A percentile compares a stretch with the other conserved stretches of the same genome.
Conservation (phyloP, 257 asterid species). For the Paraleonurus japonicus region DNA sequence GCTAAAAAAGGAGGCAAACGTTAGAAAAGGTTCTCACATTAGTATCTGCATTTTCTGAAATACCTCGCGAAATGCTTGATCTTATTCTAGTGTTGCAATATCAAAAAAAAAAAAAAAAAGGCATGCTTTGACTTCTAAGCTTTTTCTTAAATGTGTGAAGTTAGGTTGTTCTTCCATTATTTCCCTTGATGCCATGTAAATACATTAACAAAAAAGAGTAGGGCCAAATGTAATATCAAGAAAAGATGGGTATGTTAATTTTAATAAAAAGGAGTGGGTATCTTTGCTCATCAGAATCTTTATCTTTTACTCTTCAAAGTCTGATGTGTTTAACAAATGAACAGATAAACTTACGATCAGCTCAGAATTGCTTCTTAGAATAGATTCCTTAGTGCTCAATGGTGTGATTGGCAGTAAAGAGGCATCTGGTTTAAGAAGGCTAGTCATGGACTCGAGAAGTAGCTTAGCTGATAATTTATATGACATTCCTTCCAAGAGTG, state of each 20-base stretch:
- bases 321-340: conserved; percentile 24
- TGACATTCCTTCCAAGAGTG: conserved; percentile 41
- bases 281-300: background rate
- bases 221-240: background rate
- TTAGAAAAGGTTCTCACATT: conserved; percentile 45
- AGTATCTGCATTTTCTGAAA: conserved; percentile 21
- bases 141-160: background rate
- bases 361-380: conserved; percentile 70
- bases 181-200: background rate
- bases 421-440: conserved; percentile 70
- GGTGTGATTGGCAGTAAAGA: conserved; percentile 57
- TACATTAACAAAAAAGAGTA: background rate
- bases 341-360: conserved; percentile 52
- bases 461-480: conserved; percentile 47
- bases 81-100: conserved; percentile 1
- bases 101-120: too few relatives aligned
- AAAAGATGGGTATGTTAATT: background rate
- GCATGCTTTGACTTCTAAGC: background rate
- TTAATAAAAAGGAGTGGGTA: background rate
- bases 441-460: conserved; percentile 50
- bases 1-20: conserved; percentile 31
- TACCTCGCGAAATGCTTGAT: conserved; percentile 5
- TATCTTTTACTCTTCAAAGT: conserved; percentile 11
- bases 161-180: background rate
- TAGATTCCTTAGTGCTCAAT: conserved; percentile 75